These are phyloP conservation scores for Salvia hispanica DNA, from an alignment of 257 asterid genomes.

Conservation along the genomic window DNA sequence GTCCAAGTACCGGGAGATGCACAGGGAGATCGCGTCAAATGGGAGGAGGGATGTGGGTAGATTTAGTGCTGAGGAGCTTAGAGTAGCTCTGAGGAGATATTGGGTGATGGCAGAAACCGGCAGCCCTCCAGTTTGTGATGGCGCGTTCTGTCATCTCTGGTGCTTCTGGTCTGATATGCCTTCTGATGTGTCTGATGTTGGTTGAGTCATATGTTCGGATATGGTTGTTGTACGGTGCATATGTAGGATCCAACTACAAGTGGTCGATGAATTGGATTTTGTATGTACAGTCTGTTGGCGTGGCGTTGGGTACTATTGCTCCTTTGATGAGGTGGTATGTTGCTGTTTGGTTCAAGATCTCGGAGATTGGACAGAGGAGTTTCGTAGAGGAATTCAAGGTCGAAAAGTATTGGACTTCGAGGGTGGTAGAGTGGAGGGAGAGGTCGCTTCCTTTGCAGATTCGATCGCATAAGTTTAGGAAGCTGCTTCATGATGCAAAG, in stretches of 20 bases:
- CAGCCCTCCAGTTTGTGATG: conserved; percentile 46
- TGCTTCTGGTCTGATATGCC: conserved; percentile 28
- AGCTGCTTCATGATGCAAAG: conserved; percentile 14
- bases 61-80: conserved; percentile 3
- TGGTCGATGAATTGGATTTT: conserved; percentile 35
- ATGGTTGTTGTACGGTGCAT: not conserved
- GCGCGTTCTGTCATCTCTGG: conserved; percentile 35
- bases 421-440: conserved; percentile 32
- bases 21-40: not conserved
- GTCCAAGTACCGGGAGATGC: conserved; percentile 30
- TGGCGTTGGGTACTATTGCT: conserved; percentile 34
- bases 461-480: conserved; percentile 1
- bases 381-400: conserved; percentile 21
- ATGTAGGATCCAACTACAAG: conserved; percentile 28
- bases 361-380: not conserved
- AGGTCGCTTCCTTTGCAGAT: conserved; percentile 26
- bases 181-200: conserved; percentile 20
- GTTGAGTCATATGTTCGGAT: conserved; percentile 11
- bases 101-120: conserved; percentile 52
- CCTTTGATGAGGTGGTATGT: conserved; percentile 31
- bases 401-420: conserved; percentile 34
- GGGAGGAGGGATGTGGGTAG: not conserved
- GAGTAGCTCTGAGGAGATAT: conserved; percentile 21
- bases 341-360: conserved; percentile 8
- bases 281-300: conserved; percentile 21